phyloP scores from a whole-genome alignment of 305 asterid species.

The Ajuga reptans region DNA sequence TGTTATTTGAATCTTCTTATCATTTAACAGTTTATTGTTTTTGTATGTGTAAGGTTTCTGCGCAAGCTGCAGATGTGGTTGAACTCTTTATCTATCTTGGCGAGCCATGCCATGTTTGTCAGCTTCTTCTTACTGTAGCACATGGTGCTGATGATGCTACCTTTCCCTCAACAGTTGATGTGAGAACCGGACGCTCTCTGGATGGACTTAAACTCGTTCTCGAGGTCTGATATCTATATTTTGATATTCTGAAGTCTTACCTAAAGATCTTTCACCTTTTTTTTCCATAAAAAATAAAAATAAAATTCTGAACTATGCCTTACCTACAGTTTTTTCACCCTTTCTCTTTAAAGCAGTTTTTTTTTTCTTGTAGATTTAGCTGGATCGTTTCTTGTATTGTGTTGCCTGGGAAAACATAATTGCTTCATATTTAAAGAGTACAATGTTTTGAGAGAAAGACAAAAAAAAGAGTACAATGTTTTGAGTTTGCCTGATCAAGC shows the following conservation, averaged over 20 bases:
- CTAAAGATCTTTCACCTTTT: too few species aligned
- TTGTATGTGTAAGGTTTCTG: conserved; percentile 51
- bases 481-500: conserved; percentile 1
- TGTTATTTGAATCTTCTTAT: conserved; percentile 12
- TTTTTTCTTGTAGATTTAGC: not conserved
- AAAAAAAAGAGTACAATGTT: not conserved
- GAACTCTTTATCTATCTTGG: conserved; percentile 88
- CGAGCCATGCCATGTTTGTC: conserved; percentile 92
- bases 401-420: conserved; percentile 14
- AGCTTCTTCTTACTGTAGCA: conserved; percentile 83
- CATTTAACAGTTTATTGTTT: conserved; percentile 11
- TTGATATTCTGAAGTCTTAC: conserved; percentile 22
- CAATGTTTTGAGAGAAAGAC: conserved; percentile 5
- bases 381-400: not conserved
- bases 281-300: too few species aligned
- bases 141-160: conserved; percentile 98
- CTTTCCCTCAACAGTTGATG: conserved; percentile 85
- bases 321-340: conserved; percentile 8
- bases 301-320: conserved; percentile 11
- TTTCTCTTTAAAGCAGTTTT: not conserved
- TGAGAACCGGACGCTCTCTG: conserved; percentile 77
- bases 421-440: not conserved
- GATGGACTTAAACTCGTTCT: conserved; percentile 88
- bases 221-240: conserved; percentile 64
- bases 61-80: conserved; percentile 89